These are phyloP conservation scores for Taphrina populina DNA, from an alignment of 1,139 yeast genomes.

Conservation along the genomic window DNA sequence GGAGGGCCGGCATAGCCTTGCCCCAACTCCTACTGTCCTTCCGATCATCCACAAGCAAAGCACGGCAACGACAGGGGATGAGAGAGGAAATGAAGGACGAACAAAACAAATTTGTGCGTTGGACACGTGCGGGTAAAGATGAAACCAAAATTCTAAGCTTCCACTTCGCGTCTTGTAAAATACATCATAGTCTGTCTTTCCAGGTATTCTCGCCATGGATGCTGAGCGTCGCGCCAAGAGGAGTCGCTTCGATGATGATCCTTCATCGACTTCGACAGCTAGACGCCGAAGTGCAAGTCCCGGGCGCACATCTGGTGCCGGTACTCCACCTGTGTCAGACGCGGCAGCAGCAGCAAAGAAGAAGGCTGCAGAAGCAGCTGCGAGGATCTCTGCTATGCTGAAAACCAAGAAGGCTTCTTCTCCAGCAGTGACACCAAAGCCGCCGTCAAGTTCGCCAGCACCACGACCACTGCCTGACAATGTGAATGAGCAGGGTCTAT, in stretches of 20 bases:
- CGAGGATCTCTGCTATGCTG: slow-evolving; percentile 27
- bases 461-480: slow-evolving; percentile 21
- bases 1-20: slow-evolving; percentile 8
- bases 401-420: slow-evolving; percentile 24
- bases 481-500: slow-evolving; percentile 22
- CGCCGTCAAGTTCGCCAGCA: slow-evolving; percentile 10
- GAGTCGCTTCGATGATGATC: slow-evolving; percentile 14
- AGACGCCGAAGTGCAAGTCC: slow-evolving; percentile 36
- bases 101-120: too few relatives aligned
- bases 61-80: neutral
- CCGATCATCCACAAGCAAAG: neutral
- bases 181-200: too few relatives aligned
- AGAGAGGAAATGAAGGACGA: neutral
- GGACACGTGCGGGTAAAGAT: slow-evolving; percentile 13
- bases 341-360: slow-evolving; percentile 31
- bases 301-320: slow-evolving; percentile 17
- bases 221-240: slow-evolving; percentile 14
- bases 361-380: slow-evolving; percentile 34
- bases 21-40: slow-evolving; percentile 2
- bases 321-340: slow-evolving; percentile 20
- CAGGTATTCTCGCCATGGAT: neutral
- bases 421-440: slow-evolving; percentile 21
- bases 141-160: too few relatives aligned
- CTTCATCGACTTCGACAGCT: slow-evolving; percentile 12
- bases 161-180: too few relatives aligned